A percentile compares a stretch with the other conserved stretches of the same genome.
Conservation (phyloP, 495 filamentous ascomycete genomes). For the Lasiosphaeris hirsuta region DNA sequence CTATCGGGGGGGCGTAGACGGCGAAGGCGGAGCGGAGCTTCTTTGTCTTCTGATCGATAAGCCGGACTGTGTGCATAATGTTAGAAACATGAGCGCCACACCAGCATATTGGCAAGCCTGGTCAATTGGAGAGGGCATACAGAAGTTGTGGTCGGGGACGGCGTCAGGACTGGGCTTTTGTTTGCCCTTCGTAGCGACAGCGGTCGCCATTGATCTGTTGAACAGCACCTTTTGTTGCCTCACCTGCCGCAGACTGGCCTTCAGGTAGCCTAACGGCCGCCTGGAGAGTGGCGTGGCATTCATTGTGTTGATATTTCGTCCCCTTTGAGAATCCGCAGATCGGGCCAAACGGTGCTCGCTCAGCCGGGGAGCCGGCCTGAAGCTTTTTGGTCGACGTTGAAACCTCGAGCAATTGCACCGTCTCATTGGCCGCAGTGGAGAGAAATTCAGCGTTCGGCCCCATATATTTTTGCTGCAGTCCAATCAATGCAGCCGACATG, state of each 20-base stretch:
- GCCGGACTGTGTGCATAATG: constrained; percentile 11
- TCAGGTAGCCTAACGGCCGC: constrained; percentile 67
- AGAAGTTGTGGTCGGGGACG: constrained; percentile 32
- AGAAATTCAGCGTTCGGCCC: constrained; percentile 2
- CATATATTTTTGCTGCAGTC: constrained; percentile 5
- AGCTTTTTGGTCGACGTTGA: constrained; percentile 12
- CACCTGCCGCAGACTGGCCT: constrained; percentile 50
- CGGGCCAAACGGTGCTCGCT: constrained; percentile 1
- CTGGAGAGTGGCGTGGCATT: constrained; percentile 51
- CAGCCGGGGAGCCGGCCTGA: background rate
- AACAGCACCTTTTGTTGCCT: constrained; percentile 37
- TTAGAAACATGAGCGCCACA: background rate
- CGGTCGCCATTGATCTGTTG: constrained; percentile 35
- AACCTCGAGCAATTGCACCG: constrained; percentile 7
- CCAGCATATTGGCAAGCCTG: background rate
- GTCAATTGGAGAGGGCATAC: constrained; percentile 18
- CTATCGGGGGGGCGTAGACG: constrained; percentile 44
- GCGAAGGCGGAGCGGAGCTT: constrained; percentile 40
- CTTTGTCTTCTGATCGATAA: constrained; percentile 26
- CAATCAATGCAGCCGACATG: constrained; percentile 1
- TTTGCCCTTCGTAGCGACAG: constrained; percentile 19
- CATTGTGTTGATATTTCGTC: constrained; percentile 44
- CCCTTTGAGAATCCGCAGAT: constrained; percentile 7
- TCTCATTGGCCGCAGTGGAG: constrained; percentile 6
- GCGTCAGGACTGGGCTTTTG: constrained; percentile 15